These are phyloP conservation scores for Dinochytrium kinnereticum DNA, from an alignment of 371 early-diverging fungal genomes.

Conservation along the genomic window DNA sequence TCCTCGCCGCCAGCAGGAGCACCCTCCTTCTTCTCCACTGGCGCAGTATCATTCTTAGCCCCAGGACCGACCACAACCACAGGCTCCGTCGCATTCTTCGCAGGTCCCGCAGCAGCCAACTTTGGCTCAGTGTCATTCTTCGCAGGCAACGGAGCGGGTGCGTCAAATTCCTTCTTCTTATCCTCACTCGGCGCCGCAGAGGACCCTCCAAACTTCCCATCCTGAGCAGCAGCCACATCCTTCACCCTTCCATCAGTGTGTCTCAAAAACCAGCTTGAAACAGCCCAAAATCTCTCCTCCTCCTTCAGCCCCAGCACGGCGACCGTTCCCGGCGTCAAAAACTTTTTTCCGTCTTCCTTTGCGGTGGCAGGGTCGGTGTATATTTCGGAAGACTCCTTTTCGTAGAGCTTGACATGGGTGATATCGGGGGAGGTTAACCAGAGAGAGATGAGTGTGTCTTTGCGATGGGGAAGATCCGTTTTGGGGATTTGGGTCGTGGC, in stretches of 20 bases:
- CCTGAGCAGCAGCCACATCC: background rate
- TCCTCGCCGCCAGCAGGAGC: too few relatives aligned
- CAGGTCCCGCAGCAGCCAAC: too few relatives aligned
- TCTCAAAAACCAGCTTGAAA: background rate
- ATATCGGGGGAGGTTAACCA: constrained; percentile 6
- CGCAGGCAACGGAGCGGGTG: too few relatives aligned
- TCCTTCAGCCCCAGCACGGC: background rate
- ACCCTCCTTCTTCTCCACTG: too few relatives aligned
- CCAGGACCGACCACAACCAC: too few relatives aligned
- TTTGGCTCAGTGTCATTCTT: too few relatives aligned
- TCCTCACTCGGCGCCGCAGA: too few relatives aligned
- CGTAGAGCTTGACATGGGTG: background rate
- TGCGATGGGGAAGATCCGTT: background rate
- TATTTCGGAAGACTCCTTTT: background rate
- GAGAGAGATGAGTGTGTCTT: constrained; percentile 2
- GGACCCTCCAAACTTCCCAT: too few relatives aligned
- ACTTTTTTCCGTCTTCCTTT: background rate
- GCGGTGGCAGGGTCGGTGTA: constrained; percentile 9
- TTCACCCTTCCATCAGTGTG: background rate
- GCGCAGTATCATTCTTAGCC: too few relatives aligned
- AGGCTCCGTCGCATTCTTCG: too few relatives aligned
- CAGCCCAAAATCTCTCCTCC: background rate
- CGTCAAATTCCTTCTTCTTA: too few relatives aligned
- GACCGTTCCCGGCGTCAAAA: background rate
- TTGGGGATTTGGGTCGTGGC: background rate